Evolutionary conservation across 139 green algal genomes (phyloP), one percentile per base, ranked within the genome.

Genomic region (Diplosphaera chodatii): DNA sequence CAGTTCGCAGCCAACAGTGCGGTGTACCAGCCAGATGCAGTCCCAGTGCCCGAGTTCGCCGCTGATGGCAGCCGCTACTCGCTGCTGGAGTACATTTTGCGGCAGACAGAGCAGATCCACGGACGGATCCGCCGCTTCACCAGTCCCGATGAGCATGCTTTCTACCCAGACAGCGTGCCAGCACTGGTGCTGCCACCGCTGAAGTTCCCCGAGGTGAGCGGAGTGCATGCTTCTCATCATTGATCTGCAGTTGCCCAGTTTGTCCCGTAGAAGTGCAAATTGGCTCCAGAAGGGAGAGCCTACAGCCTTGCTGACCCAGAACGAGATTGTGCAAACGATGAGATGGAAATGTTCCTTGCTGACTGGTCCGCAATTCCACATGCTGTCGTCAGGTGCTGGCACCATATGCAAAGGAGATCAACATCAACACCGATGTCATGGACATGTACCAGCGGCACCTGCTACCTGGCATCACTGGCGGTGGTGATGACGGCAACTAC

Each of bases 401-500:
- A 15, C 77, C 88, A 1, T 81, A 67, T 23, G 82, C 83, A 0
- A 67, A 86, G 4, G 31, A 6, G 23, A 90, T 99, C 76, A 99
- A 98, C 85, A 86, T 98, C 66, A 99, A 98, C 75, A 48, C 67
- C 25, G 63, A 77, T 10, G 91, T 99, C 56, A 83, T 94, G 84
- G 32, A 78, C 1, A 79, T 97, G 72, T 99, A 99, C 84, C 59
- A 96, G 32, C 33, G 90, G 27, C 80, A 87, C 21, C 82, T 96
- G 25, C 79, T 97, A 56, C 90, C 91, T 32, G 88, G 86, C 68
- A 91, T 88, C 40, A 77, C 83, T 0, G 34, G 71, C 37, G 63
- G 79, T 1, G 96, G 94, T 0, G 93, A 98, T 71, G 95, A 99
- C 77, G 81, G 79, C 81, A 99, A 99, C 86, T 97, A 99, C 70